Evolutionary conservation across 352 stramenopile genomes (phyloP).

Genomic region (Globisporangium perplexum): DNA sequence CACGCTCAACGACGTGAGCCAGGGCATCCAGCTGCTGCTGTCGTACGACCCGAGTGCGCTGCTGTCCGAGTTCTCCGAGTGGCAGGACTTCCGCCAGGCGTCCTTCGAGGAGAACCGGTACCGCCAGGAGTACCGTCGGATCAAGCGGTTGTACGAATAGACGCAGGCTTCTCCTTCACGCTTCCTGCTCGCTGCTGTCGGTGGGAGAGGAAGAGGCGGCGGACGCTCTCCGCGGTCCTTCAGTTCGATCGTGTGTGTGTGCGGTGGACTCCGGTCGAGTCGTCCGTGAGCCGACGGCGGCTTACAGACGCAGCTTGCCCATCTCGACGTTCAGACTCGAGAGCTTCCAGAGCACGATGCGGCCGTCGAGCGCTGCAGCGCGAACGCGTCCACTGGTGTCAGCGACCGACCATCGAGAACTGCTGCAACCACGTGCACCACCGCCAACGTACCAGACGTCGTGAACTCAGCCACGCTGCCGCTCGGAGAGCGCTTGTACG

Average conservation of each 20-base stretch:
- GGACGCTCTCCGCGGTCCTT: background rate
- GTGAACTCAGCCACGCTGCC: constrained; percentile 72
- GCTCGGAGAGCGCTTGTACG: constrained; percentile 41
- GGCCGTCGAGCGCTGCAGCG: constrained; percentile 65
- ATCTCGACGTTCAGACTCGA: constrained; percentile 68
- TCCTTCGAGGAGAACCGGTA: constrained; percentile 87
- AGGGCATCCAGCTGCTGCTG: constrained; percentile 88
- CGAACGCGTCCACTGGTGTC: background rate
- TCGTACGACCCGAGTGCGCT: constrained; percentile 82
- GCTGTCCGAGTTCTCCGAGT: constrained; percentile 80
- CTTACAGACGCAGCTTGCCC: constrained; percentile 73
- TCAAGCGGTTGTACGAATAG: constrained; percentile 91
- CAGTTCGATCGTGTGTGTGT: background rate
- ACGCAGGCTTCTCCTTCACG: constrained; percentile 5
- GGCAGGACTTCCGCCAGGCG: constrained; percentile 83
- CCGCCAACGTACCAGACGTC: constrained; percentile 53
- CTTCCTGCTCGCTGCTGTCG: background rate
- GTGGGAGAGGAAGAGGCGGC: background rate
- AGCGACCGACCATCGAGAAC: background rate
- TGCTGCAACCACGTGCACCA: background rate
- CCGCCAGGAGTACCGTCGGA: constrained; percentile 86
- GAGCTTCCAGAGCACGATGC: constrained; percentile 79
- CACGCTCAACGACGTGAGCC: constrained; percentile 90
- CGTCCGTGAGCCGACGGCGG: too few relatives aligned
- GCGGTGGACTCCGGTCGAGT: too few relatives aligned